A percentile compares a stretch with the other conserved stretches of the same genome.
Conservation (phyloP, 768 basidiomycete genomes). For the Thelephora aurantiotincta region DNA sequence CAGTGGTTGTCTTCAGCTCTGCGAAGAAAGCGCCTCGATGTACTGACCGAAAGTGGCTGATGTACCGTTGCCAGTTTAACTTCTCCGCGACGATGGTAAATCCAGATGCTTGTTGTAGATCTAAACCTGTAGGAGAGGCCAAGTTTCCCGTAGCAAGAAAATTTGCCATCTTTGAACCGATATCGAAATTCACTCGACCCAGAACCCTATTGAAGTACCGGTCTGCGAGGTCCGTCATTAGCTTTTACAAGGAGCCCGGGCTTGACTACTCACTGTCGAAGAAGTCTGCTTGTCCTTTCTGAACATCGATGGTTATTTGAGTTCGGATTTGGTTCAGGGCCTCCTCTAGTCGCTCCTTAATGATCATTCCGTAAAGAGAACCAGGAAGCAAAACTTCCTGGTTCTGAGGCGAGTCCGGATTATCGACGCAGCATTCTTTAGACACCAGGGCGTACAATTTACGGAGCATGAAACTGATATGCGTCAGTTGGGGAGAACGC, state of each 20-base stretch:
- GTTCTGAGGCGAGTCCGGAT: constrained; percentile 97
- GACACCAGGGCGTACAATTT: constrained; percentile 90
- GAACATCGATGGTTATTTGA: constrained; percentile 59
- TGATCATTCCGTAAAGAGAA: constrained; percentile 86
- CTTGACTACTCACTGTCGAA: constrained; percentile 50
- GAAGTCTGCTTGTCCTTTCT: constrained; percentile 72
- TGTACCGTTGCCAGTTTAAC: constrained; percentile 96
- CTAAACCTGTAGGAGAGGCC: constrained; percentile 87
- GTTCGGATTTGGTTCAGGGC: constrained; percentile 58
- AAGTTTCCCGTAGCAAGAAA: constrained; percentile 97
- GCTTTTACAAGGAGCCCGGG: not conserved
- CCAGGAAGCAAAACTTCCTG: constrained; percentile 96
- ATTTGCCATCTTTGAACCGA: constrained; percentile 80
- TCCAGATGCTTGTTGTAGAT: constrained; percentile 95
- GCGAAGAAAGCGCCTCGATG: constrained; percentile 99
- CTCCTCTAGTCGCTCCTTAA: constrained; percentile 95
- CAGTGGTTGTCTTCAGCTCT: constrained; percentile 94
- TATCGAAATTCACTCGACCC: constrained; percentile 75
- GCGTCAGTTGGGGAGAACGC: constrained; percentile 2
- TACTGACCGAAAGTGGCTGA: constrained; percentile 95
- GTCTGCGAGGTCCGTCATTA: constrained; percentile 28
- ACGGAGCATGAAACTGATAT: constrained; percentile 82
- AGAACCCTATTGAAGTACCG: constrained; percentile 70
- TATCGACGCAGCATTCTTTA: constrained; percentile 81
- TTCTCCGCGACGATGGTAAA: constrained; percentile 99